Evolutionary conservation across 2,329 filamentous ascomycete genomes (phyloP).

Genomic region (Colletotrichum acutatum): DNA sequence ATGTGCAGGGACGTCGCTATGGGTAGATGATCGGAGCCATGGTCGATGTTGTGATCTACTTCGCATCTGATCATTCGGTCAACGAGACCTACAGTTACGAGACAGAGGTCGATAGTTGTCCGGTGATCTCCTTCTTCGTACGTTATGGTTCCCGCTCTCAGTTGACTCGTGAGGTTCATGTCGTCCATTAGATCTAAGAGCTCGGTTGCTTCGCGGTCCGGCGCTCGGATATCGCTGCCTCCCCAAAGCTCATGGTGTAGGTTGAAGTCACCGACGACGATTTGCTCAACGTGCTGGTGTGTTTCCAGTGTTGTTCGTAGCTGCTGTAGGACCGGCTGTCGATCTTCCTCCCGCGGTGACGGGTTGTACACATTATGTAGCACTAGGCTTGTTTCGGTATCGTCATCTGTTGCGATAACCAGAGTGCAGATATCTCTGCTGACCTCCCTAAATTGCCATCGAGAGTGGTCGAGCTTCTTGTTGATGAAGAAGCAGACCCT

Average conservation of each 20-base stretch:
- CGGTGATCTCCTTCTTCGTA: background rate
- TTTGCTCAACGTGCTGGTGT: background rate
- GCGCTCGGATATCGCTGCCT: constrained; percentile 1
- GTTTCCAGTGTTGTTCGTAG: background rate
- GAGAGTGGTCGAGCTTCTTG: constrained; percentile 8
- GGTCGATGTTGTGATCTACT: background rate
- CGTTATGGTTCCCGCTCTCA: background rate
- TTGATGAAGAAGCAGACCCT: constrained; percentile 15
- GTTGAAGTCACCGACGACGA: constrained; percentile 7
- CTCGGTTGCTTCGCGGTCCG: background rate
- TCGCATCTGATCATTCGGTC: background rate
- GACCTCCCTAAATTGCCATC: background rate
- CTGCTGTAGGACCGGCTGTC: background rate
- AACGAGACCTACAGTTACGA: background rate
- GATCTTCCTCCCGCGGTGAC: too few relatives aligned
- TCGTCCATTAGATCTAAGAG: constrained; percentile 6
- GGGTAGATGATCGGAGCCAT: background rate
- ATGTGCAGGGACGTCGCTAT: background rate
- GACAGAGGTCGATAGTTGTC: constrained; percentile 1
- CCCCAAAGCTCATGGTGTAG: constrained; percentile 9
- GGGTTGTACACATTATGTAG: too few relatives aligned
- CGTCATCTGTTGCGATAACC: too few relatives aligned
- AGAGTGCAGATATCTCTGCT: too few relatives aligned
- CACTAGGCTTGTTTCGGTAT: too few relatives aligned
- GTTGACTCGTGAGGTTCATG: background rate